Evolutionary conservation across 2,329 filamentous ascomycete species (phyloP).

Genomic region (Sarocladium kiliense): DNA sequence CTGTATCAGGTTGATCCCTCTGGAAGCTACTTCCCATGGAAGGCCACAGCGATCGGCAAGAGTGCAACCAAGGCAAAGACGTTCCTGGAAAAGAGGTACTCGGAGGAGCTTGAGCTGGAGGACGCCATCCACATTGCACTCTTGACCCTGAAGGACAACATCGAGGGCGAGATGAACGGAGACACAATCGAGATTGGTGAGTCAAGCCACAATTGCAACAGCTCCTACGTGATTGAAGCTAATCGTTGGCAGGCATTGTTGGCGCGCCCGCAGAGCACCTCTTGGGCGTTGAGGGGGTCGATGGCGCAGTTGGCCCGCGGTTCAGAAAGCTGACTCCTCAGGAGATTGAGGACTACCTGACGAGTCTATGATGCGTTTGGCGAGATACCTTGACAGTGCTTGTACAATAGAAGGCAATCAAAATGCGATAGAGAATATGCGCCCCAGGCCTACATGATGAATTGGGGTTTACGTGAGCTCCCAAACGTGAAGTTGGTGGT

Average conservation of each 20-base stretch:
- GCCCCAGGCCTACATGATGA: background rate
- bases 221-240: background rate
- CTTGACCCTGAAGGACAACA: conserved; percentile 96
- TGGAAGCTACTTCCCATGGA: conserved; percentile 98
- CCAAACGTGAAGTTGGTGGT: no score
- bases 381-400: conserved; percentile 21
- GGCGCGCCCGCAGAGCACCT: conserved; percentile 91
- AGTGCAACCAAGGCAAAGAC: conserved; percentile 98
- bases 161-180: conserved; percentile 98
- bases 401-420: conserved; percentile 38
- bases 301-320: conserved; percentile 76
- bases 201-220: conserved; percentile 21
- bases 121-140: conserved; percentile 98
- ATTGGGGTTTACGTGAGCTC: no score
- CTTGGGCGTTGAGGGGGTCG: conserved; percentile 84
- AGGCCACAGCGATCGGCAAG: conserved; percentile 98
- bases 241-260: conserved; percentile 68
- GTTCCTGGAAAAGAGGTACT: conserved; percentile 98
- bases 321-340: conserved; percentile 95
- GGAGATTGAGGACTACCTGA: conserved; percentile 99
- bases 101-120: conserved; percentile 92
- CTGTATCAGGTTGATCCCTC: conserved; percentile 99
- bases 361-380: conserved; percentile 70
- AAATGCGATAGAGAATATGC: conserved; percentile 7
- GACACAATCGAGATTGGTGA: conserved; percentile 96